phyloP scores from a whole-genome alignment of 495 filamentous ascomycete species.

The Neurospora discreta region DNA sequence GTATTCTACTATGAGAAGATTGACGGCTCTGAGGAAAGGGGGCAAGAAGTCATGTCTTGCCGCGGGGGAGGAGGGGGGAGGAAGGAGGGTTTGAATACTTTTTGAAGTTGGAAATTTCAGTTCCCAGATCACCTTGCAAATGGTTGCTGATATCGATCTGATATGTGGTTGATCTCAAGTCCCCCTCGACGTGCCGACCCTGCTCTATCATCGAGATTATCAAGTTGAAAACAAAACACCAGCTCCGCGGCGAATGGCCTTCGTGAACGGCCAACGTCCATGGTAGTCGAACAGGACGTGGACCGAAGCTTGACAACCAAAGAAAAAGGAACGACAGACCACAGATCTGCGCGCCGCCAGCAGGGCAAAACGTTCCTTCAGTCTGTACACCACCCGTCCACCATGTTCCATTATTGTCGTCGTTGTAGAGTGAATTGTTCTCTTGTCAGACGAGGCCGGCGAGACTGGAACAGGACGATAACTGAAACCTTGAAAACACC shows the following conservation, averaged over 20 bases:
- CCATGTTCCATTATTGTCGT: neutral
- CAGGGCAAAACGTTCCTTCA: neutral
- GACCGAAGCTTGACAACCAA: neutral
- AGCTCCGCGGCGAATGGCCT: neutral
- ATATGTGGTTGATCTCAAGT: neutral
- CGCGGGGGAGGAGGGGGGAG: neutral
- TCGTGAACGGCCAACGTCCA: neutral
- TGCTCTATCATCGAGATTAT: neutral
- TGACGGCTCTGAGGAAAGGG: neutral
- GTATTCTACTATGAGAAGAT: neutral
- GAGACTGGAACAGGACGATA: neutral
- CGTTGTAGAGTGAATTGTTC: neutral
- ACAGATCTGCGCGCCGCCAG: neutral
- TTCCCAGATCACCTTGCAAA: neutral
- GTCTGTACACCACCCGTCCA: neutral
- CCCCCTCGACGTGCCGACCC: neutral
- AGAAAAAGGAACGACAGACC: neutral
- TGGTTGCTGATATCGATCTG: neutral
- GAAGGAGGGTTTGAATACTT: neutral
- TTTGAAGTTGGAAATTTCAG: neutral
- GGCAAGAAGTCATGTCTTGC: neutral
- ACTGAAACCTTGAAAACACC: neutral
- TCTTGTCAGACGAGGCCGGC: neutral
- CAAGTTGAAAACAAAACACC: neutral
- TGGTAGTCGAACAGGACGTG: neutral